Base-by-base conservation (phyloP, 768 basidiomycete species). In the Thelephora ganbajun region DNA sequence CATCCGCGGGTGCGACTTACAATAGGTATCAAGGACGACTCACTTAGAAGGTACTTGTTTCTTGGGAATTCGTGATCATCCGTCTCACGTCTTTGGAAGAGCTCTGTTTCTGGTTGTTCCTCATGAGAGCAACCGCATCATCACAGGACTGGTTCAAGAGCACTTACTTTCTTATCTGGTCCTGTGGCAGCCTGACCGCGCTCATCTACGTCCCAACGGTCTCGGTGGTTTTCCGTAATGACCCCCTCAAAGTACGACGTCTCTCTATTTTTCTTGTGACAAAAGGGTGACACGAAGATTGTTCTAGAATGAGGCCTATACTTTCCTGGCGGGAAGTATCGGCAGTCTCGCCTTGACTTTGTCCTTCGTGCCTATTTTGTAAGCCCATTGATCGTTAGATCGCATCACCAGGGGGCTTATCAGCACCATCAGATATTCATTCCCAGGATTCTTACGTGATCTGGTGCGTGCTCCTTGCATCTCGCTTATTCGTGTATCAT, bases 71-170 rank as follows among this genome's bases (percentile, higher is more conserved):
- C 34, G 26, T 42, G 11, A 47, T 14, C 6, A 9, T 2, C 14
- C 30, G 33, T 20, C 26, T 41, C 43, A 36, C 3, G 22, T 48
- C 16, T 45, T 51, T 30, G 51, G 41, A 49, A 87, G 87, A 91
- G 55, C 69, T 90, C 0, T 90, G 84, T 56, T 91, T 91, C 60
- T 90, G 88, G 87, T 64, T 89, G 11, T 91, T 86, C 66, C 73
- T 91, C 34, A 67, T 89, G 44, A 83, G 83, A 48, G 67, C 81
- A 0, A 68, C 73, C 16, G 69, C 77, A 0, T 61, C 62, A 1
- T 74, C 81, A 51, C 79, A 75, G 56, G 73, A 84, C 55, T 91
- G 87, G 87, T 89, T 90, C 66, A 64, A 67, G 14, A 85, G 76
- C 56, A 51, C 66, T 16, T 86, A 87, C 55, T 90, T 87, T 69